These are phyloP conservation scores for Pseudognaphalium luteoalbum DNA, from an alignment of 129 eudicot genomes.

Conservation along the genomic window DNA sequence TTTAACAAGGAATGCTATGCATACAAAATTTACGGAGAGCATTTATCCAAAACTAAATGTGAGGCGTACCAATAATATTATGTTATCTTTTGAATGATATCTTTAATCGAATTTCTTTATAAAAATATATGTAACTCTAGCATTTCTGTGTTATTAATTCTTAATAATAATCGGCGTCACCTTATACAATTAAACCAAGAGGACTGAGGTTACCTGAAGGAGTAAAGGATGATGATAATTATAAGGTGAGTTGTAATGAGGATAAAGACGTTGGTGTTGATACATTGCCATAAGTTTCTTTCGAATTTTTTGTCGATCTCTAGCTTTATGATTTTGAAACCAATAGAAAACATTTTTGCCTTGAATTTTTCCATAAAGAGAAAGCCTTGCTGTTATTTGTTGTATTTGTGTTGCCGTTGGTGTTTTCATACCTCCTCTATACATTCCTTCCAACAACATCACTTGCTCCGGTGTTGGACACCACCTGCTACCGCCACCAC, in stretches of 20 bases:
- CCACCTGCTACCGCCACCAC: conserved; percentile 60
- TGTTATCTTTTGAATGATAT: too few species aligned
- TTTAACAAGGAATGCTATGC: not conserved
- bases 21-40: not conserved
- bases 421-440: conserved; percentile 72
- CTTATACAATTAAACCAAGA: not conserved
- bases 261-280: conserved; percentile 39
- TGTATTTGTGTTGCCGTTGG: conserved; percentile 85
- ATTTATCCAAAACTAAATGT: not conserved
- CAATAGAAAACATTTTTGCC: conserved; percentile 95
- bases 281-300: conserved; percentile 47
- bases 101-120: too few species aligned
- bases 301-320: conserved; percentile 80
- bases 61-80: not conserved
- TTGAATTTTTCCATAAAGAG: conserved; percentile 68
- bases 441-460: conserved; percentile 78
- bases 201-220: conserved; percentile 28
- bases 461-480: conserved; percentile 89
- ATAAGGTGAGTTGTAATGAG: conserved; percentile 21
- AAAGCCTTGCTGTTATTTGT: conserved; percentile 68
- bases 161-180: not conserved
- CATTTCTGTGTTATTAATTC: not conserved
- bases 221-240: conserved; percentile 20
- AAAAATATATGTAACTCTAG: not conserved
- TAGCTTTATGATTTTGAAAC: conserved; percentile 95